Percentiles rank a stretch among this genome's conserved stretches.
phyloP scores from a whole-genome alignment of 345 rosid genomes.

The Hibiscus mutabilis region DNA sequence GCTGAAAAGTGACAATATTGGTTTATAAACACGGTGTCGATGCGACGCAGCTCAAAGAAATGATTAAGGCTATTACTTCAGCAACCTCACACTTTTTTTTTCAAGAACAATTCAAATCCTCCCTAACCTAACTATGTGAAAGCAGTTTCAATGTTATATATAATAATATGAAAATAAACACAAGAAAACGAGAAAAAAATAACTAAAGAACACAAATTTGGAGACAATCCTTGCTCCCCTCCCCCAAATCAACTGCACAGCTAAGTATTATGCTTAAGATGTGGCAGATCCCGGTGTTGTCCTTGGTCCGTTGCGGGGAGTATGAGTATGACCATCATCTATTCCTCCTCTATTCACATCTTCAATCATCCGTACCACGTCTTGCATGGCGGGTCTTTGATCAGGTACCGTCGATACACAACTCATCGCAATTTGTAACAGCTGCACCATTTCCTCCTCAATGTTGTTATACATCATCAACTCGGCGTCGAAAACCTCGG shows the following conservation, averaged over 20 bases:
- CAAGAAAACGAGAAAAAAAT: too few relatives aligned
- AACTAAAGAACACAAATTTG: too few relatives aligned
- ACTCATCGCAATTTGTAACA: slow-evolving; percentile 86
- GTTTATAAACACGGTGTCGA: too few relatives aligned
- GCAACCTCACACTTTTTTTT: too few relatives aligned
- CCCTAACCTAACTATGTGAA: too few relatives aligned
- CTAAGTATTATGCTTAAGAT: background rate
- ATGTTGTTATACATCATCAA: slow-evolving; percentile 77
- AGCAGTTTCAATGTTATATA: too few relatives aligned
- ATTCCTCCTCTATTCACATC: background rate
- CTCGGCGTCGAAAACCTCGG: slow-evolving; percentile 93
- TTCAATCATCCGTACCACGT: slow-evolving; percentile 62
- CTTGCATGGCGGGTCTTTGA: slow-evolving; percentile 77
- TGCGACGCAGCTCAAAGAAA: too few relatives aligned
- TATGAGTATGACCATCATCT: background rate
- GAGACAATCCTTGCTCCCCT: too few relatives aligned
- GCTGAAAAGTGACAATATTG: too few relatives aligned
- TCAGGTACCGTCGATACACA: slow-evolving; percentile 88
- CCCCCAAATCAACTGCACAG: too few relatives aligned
- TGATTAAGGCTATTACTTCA: too few relatives aligned
- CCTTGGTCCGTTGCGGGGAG: background rate
- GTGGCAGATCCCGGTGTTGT: background rate
- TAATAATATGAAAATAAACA: too few relatives aligned
- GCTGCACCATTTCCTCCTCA: slow-evolving; percentile 98
- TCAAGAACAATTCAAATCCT: background rate